Base-by-base conservation (phyloP, 2,329 filamentous ascomycete genomes). In the Hymenoscyphus occultus region DNA sequence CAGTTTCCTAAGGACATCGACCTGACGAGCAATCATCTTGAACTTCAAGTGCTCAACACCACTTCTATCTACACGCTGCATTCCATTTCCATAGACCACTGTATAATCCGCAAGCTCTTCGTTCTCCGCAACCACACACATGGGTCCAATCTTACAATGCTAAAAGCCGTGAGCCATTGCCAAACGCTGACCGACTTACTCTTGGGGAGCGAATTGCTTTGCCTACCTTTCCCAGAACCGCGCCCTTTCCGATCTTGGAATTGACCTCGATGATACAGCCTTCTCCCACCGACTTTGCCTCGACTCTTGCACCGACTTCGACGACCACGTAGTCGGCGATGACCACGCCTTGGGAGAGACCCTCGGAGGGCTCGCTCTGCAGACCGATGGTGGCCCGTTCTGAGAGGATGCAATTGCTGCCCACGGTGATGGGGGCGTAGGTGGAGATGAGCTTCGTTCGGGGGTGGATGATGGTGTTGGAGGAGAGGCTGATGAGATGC, bases 381-480 rank as follows among this genome's bases (percentile, higher is more conserved):
- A 80, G 69, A 16, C 86, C 86, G 16, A 91, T 75, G 28, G 81
- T 79, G 9, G 83, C 78, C 64, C 86, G 80, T 78, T 98, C 95
- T 71, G 90, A 87, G 56, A 98, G 83, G 57, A 97, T 90, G 72
- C 91, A 95, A 61, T 90, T 87, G 65, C 91, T 87, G 32, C 93
- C 93, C 66, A 96, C 85, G 35, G 88, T 87, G 70, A 98, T 87
- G 56, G 92, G 89, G 4, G 92, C 92, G 61, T 89, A 83, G 64
- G 87, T 87, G 9, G 94, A 90, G 73, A 93, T 90, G 64, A 97
- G 84, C 67, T 89, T 87, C 16, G 89, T 86, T 59, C 93, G 91
- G 0, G 95, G 93, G 73, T 98, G 94, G n/a, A 99, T 79, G 6
- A 97, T 85, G 3, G 87, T 89, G 73, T 92, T 88, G 31, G 90